Conservation (phyloP, 2,329 filamentous ascomycete species). For the Venturia effusa region DNA sequence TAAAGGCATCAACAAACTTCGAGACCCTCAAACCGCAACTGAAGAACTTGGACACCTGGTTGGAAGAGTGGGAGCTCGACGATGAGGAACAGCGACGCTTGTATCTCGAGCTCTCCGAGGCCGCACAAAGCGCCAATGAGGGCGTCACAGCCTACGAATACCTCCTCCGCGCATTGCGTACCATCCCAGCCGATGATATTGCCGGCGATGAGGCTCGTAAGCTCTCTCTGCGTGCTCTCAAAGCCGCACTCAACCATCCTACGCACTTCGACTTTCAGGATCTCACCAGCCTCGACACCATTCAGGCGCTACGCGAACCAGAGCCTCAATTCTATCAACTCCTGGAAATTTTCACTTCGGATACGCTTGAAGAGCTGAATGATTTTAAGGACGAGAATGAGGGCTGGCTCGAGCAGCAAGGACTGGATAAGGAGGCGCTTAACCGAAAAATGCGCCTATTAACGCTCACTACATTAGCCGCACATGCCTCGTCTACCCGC, state of each 20-base stretch:
- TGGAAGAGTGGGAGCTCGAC: slow-evolving; percentile 70
- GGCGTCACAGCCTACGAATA: slow-evolving; percentile 65
- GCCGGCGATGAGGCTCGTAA: slow-evolving; percentile 44
- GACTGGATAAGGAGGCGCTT: slow-evolving; percentile 59
- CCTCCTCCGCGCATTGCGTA: slow-evolving; percentile 65
- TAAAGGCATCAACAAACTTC: slow-evolving; percentile 58
- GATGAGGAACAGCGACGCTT: slow-evolving; percentile 76
- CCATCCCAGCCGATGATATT: slow-evolving; percentile 52
- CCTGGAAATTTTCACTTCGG: slow-evolving; percentile 88
- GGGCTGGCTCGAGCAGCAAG: slow-evolving; percentile 69
- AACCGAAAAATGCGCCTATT: slow-evolving; percentile 94
- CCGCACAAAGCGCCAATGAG: slow-evolving; percentile 68
- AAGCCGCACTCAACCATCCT: slow-evolving; percentile 54
- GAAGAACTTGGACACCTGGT: slow-evolving; percentile 71
- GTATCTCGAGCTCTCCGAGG: slow-evolving; percentile 71
- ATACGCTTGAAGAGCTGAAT: slow-evolving; percentile 89
- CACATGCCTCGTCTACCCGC: slow-evolving; percentile 63
- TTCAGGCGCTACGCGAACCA: slow-evolving; percentile 78
- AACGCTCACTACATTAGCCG: slow-evolving; percentile 81
- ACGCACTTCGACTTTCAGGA: slow-evolving; percentile 65
- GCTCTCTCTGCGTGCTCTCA: slow-evolving; percentile 53
- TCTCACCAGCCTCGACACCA: slow-evolving; percentile 58
- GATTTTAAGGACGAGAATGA: slow-evolving; percentile 90
- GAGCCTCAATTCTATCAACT: slow-evolving; percentile 82
- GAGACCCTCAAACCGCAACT: slow-evolving; percentile 77